A percentile compares a stretch with the other conserved stretches of the same genome.
Evolutionary conservation across 2,329 filamentous ascomycete species (phyloP).

Genomic region (Colletotrichum orchidophilum): DNA sequence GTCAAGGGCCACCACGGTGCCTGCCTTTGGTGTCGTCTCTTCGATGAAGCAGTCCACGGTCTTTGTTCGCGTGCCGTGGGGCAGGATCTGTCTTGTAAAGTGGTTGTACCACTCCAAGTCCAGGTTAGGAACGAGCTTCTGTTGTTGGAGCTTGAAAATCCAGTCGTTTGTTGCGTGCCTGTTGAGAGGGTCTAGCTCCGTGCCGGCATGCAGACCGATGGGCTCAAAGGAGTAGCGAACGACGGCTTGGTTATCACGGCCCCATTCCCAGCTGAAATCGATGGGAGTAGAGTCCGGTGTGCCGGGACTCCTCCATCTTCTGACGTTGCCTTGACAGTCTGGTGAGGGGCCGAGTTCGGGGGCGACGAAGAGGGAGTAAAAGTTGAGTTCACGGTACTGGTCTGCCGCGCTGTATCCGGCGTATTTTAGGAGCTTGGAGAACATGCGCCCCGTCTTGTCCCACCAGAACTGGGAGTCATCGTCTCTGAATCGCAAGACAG

Average conservation of each 20-base stretch:
- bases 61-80: slow-evolving; percentile 12
- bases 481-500: slow-evolving; percentile 26
- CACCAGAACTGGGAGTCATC: slow-evolving; percentile 31
- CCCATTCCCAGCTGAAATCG: slow-evolving; percentile 33
- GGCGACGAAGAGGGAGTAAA: slow-evolving; percentile 31
- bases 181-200: slow-evolving; percentile 28
- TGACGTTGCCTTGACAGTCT: slow-evolving; percentile 25
- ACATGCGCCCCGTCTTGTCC: slow-evolving; percentile 28
- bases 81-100: slow-evolving; percentile 24
- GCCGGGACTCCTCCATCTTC: slow-evolving; percentile 25
- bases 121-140: slow-evolving; percentile 21
- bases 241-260: not conserved
- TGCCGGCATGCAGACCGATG: slow-evolving; percentile 23
- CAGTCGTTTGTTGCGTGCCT: slow-evolving; percentile 26
- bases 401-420: slow-evolving; percentile 27
- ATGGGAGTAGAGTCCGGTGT: slow-evolving; percentile 28
- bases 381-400: slow-evolving; percentile 30
- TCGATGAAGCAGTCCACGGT: slow-evolving; percentile 22
- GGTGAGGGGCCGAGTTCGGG: slow-evolving; percentile 28
- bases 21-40: slow-evolving; percentile 26
- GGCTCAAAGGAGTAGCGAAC: slow-evolving; percentile 29
- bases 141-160: slow-evolving; percentile 22
- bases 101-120: slow-evolving; percentile 29
- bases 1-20: slow-evolving; percentile 27
- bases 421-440: slow-evolving; percentile 26